These are phyloP conservation scores for Myriosclerotinia scirpicola DNA, from an alignment of 2,329 filamentous ascomycete genomes.

Conservation along the genomic window DNA sequence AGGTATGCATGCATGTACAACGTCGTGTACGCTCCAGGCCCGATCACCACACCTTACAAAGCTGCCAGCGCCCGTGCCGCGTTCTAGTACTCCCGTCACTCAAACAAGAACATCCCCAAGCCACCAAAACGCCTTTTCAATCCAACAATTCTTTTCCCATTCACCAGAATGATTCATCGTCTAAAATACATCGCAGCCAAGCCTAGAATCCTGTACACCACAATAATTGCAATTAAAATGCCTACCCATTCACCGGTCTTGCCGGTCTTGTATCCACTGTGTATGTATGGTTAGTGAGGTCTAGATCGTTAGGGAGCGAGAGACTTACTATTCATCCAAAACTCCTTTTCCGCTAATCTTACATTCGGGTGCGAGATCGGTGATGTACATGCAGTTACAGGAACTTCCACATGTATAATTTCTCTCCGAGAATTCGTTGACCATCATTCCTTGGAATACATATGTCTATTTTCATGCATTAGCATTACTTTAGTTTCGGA, in stretches of 20 bases:
- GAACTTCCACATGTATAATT: slow-evolving; percentile 57
- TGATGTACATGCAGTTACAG: slow-evolving; percentile 67
- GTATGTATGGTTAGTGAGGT: not conserved
- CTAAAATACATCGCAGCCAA: slow-evolving; percentile 57
- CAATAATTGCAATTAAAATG: slow-evolving; percentile 74
- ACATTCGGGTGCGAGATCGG: slow-evolving; percentile 61
- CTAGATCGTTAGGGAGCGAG: not conserved
- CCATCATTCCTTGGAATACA: slow-evolving; percentile 91
- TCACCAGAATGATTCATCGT: slow-evolving; percentile 1
- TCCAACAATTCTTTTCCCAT: not conserved
- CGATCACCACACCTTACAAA: slow-evolving; percentile 10
- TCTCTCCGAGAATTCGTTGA: slow-evolving; percentile 74
- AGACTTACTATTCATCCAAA: slow-evolving; percentile 56
- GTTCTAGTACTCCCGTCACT: not conserved
- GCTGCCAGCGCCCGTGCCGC: slow-evolving; percentile 4
- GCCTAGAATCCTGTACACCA: slow-evolving; percentile 68
- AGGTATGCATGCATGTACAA: not conserved
- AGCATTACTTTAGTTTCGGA: not conserved
- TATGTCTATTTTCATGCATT: slow-evolving; percentile 51
- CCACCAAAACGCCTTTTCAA: not conserved
- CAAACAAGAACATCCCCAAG: not conserved
- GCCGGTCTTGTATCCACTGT: slow-evolving; percentile 60
- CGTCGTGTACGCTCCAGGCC: not conserved
- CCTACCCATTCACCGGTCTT: slow-evolving; percentile 69
- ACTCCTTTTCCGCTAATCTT: slow-evolving; percentile 70